These are phyloP conservation scores for Starmerella powellii DNA, from an alignment of 805 yeast species.

Conservation along the genomic window DNA sequence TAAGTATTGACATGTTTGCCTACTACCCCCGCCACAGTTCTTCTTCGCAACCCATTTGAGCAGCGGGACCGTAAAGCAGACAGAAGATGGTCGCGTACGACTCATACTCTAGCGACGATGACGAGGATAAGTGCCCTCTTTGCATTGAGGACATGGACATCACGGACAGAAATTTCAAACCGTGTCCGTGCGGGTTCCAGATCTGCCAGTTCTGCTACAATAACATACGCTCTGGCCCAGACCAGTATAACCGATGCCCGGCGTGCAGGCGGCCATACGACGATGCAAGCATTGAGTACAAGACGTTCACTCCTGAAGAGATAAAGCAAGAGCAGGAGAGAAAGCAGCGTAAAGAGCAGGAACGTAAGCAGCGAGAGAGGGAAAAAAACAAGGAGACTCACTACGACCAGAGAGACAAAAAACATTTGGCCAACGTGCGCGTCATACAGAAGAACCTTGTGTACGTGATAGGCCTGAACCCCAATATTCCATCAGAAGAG, in stretches of 20 bases:
- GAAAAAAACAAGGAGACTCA: constrained; percentile 71
- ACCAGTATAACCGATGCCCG: constrained; percentile 91
- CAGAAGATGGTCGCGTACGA: constrained; percentile 27
- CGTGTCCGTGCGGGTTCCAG: constrained; percentile 99
- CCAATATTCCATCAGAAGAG: constrained; percentile 73
- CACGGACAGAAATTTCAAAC: constrained; percentile 89
- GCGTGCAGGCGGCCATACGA: constrained; percentile 92
- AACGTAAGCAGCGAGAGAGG: constrained; percentile 67
- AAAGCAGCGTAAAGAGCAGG: constrained; percentile 65
- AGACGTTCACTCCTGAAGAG: constrained; percentile 73
- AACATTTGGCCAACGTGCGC: constrained; percentile 91
- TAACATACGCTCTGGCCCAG: constrained; percentile 90
- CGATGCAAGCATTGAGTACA: constrained; percentile 84
- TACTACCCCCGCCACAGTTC: not conserved
- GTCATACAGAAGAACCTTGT: constrained; percentile 97
- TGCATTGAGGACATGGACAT: constrained; percentile 98
- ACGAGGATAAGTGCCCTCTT: constrained; percentile 74
- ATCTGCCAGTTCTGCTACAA: constrained; percentile 97
- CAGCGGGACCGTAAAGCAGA: not conserved
- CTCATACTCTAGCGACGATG: constrained; percentile 62
- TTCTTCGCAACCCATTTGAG: too few species aligned
- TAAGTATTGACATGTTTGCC: too few species aligned
- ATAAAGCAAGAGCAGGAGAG: constrained; percentile 69
- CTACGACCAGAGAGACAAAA: constrained; percentile 39
- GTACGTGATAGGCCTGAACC: constrained; percentile 89